A percentile compares a stretch with the other conserved stretches of the same genome.
Evolutionary conservation across 1,284 basidiomycete genomes (phyloP).

Genomic region (Trichosporon asahii): DNA sequence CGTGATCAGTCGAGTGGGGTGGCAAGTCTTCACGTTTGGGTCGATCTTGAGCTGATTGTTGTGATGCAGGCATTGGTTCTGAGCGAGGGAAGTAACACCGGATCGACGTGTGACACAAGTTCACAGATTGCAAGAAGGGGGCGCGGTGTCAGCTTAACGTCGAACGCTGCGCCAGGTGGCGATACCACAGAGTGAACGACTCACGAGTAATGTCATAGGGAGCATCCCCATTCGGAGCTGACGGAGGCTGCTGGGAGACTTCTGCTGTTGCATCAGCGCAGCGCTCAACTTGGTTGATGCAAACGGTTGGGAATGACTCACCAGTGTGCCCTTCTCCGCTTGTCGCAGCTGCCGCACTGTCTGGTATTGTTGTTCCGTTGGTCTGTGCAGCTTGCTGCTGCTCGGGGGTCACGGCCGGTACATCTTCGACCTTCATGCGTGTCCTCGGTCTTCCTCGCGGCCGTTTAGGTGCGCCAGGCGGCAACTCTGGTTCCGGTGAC

Average conservation of each 20-base stretch:
- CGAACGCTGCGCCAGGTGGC: neutral
- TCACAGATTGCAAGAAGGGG: neutral
- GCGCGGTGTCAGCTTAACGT: neutral
- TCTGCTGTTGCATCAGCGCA: neutral
- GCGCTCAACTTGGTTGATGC: neutral
- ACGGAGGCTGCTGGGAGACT: neutral
- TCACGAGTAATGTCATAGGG: neutral
- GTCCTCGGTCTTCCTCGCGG: slow-evolving; percentile 22
- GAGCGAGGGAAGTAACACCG: neutral
- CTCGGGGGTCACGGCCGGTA: neutral
- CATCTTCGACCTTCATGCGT: neutral
- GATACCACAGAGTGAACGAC: neutral
- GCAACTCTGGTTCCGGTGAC: slow-evolving; percentile 20
- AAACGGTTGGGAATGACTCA: neutral
- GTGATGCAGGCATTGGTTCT: neutral
- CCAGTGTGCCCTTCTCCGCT: neutral
- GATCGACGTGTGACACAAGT: neutral
- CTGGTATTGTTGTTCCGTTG: neutral
- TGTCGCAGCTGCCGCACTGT: neutral
- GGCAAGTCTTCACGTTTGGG: neutral
- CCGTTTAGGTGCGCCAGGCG: slow-evolving; percentile 16
- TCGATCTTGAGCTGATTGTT: neutral
- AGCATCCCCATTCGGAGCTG: neutral
- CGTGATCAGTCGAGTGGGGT: neutral
- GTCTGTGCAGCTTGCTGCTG: neutral